phyloP scores from a whole-genome alignment of 331 rosid species.

The Acacia pycnantha region DNA sequence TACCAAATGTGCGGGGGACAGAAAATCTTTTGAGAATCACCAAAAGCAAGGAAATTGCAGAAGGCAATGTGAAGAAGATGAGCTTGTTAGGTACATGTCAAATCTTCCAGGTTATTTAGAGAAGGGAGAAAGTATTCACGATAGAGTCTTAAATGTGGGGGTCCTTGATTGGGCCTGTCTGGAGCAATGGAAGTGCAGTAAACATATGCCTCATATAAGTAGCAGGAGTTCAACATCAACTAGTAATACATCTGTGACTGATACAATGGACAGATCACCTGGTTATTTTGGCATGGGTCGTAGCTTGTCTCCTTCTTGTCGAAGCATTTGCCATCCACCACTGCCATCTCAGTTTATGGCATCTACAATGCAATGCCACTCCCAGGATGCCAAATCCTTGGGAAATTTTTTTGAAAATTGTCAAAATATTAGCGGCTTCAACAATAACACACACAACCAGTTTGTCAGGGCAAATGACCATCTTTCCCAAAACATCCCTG shows the following conservation, averaged over 20 bases:
- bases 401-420: conserved; percentile 34
- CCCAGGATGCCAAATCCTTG: conserved; percentile 39
- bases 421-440: conserved; percentile 34
- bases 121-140: conserved; percentile 59
- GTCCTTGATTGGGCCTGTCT: conserved; percentile 94
- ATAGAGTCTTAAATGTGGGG: conserved; percentile 79
- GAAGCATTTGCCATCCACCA: conserved; percentile 47
- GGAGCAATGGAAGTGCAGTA: conserved; percentile 71
- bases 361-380: conserved; percentile 36
- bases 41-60: conserved; percentile 42
- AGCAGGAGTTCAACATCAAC: conserved; percentile 50
- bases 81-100: conserved; percentile 85
- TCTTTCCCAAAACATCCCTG: conserved; percentile 36
- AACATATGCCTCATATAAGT: conserved; percentile 42
- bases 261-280: conserved; percentile 55
- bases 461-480: conserved; percentile 34
- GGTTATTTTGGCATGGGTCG: conserved; percentile 49
- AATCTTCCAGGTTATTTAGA: conserved; percentile 84
- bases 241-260: conserved; percentile 54
- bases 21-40: conserved; percentile 37
- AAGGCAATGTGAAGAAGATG: conserved; percentile 61
- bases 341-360: conserved; percentile 50
- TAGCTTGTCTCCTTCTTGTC: conserved; percentile 55
- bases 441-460: conserved; percentile 33
- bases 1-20: conserved; percentile 37